These are phyloP conservation scores for Eucalyptus microcorys DNA, from an alignment of 345 rosid genomes.

Conservation along the genomic window DNA sequence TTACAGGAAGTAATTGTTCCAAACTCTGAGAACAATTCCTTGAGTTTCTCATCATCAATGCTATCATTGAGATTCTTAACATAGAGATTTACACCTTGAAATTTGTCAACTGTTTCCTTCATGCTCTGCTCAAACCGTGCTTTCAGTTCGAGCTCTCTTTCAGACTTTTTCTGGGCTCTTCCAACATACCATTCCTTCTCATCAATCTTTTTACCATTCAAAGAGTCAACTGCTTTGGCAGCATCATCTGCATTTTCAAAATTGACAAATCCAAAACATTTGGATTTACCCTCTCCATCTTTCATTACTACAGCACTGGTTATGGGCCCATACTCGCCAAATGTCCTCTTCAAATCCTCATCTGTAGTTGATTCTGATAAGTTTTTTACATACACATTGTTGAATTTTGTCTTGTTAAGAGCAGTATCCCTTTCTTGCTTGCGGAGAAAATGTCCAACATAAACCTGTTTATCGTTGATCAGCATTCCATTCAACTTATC, in stretches of 20 bases:
- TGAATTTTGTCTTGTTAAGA: slow-evolving; percentile 41
- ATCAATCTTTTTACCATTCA: slow-evolving; percentile 70
- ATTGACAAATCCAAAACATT: slow-evolving; percentile 90
- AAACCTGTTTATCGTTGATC: slow-evolving; percentile 86
- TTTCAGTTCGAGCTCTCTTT: slow-evolving; percentile 71
- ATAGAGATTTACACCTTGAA: slow-evolving; percentile 81
- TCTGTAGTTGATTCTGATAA: slow-evolving; percentile 53
- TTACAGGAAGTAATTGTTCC: slow-evolving; percentile 86
- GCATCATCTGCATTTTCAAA: slow-evolving; percentile 73
- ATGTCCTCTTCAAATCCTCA: slow-evolving; percentile 52
- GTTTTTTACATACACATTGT: slow-evolving; percentile 78
- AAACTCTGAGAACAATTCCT: slow-evolving; percentile 62
- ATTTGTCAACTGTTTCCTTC: slow-evolving; percentile 77
- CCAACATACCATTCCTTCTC: slow-evolving; percentile 97
- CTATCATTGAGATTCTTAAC: slow-evolving; percentile 82
- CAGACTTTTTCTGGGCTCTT: slow-evolving; percentile 82
- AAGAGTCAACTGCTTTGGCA: slow-evolving; percentile 71
- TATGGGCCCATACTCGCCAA: slow-evolving; percentile 71
- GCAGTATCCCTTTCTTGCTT: slow-evolving; percentile 69
- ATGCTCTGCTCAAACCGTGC: slow-evolving; percentile 60
- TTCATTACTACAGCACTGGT: slow-evolving; percentile 80
- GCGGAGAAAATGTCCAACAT: slow-evolving; percentile 84
- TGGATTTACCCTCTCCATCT: slow-evolving; percentile 89
- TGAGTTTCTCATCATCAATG: slow-evolving; percentile 74
- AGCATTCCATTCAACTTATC: slow-evolving; percentile 89